phyloP scores from a whole-genome alignment of 805 yeast species.

The Ogataea glucozyma region DNA sequence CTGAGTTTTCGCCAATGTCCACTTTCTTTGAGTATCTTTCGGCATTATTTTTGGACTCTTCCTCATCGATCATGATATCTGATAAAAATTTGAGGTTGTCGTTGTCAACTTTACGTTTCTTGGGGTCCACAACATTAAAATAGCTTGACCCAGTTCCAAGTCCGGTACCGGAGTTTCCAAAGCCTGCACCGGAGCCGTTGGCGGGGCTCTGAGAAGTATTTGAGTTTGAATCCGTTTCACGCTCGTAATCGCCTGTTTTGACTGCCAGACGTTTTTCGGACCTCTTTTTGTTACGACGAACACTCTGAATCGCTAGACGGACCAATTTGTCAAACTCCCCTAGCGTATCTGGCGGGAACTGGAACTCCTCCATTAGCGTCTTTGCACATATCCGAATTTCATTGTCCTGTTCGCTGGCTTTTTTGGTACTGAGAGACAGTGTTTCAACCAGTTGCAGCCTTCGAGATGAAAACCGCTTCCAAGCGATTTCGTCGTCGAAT shows the following conservation, averaged over 20 bases:
- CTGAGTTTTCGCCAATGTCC: slow-evolving; percentile 25
- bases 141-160: not conserved
- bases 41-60: slow-evolving; percentile 32
- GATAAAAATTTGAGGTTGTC: slow-evolving; percentile 29
- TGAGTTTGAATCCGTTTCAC: slow-evolving; percentile 2
- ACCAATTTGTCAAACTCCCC: slow-evolving; percentile 87
- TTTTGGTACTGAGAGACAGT: slow-evolving; percentile 55
- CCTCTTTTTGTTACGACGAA: slow-evolving; percentile 81
- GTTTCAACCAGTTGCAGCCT: slow-evolving; percentile 86
- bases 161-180: not conserved
- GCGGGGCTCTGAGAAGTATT: not conserved
- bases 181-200: not conserved
- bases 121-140: slow-evolving; percentile 1
- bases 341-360: slow-evolving; percentile 56
- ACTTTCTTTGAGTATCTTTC: slow-evolving; percentile 18
- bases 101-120: slow-evolving; percentile 15
- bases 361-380: slow-evolving; percentile 74
- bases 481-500: slow-evolving; percentile 76
- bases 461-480: slow-evolving; percentile 92
- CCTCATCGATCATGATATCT: slow-evolving; percentile 28
- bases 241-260: slow-evolving; percentile 17
- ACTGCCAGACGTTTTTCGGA: slow-evolving; percentile 43
- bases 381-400: slow-evolving; percentile 79
- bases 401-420: slow-evolving; percentile 91
- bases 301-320: slow-evolving; percentile 91